Evolutionary conservation across 495 filamentous ascomycete species (phyloP).

Genomic region (Neurospora sp.): DNA sequence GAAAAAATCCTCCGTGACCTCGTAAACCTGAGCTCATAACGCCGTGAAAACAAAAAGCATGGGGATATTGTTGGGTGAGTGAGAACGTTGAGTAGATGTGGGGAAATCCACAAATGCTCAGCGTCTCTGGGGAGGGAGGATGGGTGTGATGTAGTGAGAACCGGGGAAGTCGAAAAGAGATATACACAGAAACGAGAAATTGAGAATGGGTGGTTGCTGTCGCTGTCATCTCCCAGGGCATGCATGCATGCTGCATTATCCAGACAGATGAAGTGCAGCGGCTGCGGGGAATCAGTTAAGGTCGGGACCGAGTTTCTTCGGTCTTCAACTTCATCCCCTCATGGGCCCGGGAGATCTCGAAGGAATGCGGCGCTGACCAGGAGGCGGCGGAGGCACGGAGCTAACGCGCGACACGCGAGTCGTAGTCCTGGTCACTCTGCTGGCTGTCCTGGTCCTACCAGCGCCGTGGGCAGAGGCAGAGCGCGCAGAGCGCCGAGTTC

Average conservation of each 20-base stretch:
- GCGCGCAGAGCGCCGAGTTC: conserved; percentile 17
- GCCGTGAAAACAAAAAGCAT: neutral
- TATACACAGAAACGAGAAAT: conserved; percentile 5
- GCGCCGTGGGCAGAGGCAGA: neutral
- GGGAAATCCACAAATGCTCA: neutral
- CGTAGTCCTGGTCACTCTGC: conserved; percentile 21
- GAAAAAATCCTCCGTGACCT: neutral
- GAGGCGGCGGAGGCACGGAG: conserved; percentile 7
- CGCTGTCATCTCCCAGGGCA: neutral
- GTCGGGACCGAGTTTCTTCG: neutral
- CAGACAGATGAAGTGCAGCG: neutral
- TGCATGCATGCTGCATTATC: neutral
- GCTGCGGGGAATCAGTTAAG: neutral
- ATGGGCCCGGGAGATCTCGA: conserved; percentile 9
- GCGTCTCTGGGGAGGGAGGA: neutral
- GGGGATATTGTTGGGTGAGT: neutral
- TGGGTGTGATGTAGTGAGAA: neutral
- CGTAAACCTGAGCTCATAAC: neutral
- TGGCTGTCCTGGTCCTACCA: conserved; percentile 11
- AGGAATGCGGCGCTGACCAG: neutral
- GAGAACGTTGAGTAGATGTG: neutral
- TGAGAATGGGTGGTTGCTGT: neutral
- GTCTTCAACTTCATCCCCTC: neutral
- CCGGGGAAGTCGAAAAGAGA: neutral
- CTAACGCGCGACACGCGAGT: conserved; percentile 19